Evolutionary conservation across 352 stramenopile species (phyloP), one percentile per base, ranked within the genome.

Genomic region (Phytophthora colocasiae): DNA sequence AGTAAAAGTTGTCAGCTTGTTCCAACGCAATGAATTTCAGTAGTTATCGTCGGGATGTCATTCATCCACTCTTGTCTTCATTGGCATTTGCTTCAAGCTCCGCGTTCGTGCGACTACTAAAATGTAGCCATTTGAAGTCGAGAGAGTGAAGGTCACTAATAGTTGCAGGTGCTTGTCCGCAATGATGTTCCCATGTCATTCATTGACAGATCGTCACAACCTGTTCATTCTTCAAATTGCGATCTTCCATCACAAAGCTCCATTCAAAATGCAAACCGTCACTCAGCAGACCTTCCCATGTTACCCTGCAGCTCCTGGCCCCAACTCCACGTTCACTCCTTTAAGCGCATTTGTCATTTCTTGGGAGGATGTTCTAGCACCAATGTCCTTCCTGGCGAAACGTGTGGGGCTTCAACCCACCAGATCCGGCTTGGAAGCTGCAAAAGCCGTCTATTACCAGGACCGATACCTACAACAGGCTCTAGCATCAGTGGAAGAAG

Each of bases 331-430:
- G 11, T 2, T 14, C 43, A 31, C n/a, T 12, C 17, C 24, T 2
- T 64, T 60, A 38, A 58, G 31, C 19, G 75, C 59, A 14, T 69
- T 90, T 48, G 73, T 87, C 44, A 63, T 90, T 40, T 70, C 75
- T 32, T 90, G 79, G 79, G 81, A 90, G 53, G 76, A 90, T 59
- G 79, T 89, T 6, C 53, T 90, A 5, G 69, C 71, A 12, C 81
- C 81, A 15, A 74, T 82, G 58, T 64, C 79, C 29, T 70, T 79
- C 32, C 68, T 90, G 32, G 57, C 58, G 7, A 47, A 73, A 10
- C 79, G 78, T 8, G 36, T 84, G n/a, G 77, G 79, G 3, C 69
- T 90, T 6, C 59, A 77, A 29, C 45, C 77, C 10, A 78, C 77
- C 7, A 67, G 65, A 26, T 47, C 57, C 2, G 60, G 69, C 6